These are phyloP conservation scores for Solanum aculeatissimum DNA, from an alignment of 305 asterid species.

Conservation along the genomic window DNA sequence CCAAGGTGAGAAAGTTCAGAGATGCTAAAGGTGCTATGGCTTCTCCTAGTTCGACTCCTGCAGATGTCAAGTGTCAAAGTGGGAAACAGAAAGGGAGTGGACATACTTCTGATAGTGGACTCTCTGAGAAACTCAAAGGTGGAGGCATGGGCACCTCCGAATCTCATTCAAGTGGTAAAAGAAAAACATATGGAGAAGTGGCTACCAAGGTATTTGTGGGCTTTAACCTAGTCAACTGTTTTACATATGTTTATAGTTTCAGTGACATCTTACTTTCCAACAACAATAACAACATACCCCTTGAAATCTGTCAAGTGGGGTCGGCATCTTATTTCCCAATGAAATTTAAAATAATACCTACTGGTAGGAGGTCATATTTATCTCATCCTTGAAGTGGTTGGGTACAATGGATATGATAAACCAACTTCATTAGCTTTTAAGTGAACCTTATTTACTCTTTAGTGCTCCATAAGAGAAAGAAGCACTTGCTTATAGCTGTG, in stretches of 20 bases:
- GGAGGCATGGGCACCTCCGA: slow-evolving; percentile 13
- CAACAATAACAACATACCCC: neutral
- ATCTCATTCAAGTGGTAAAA: slow-evolving; percentile 34
- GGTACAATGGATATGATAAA: neutral
- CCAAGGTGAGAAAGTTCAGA: slow-evolving; percentile 37
- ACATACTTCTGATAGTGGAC: slow-evolving; percentile 9
- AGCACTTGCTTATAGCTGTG: neutral
- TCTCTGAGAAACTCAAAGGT: slow-evolving; percentile 10
- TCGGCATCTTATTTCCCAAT: neutral
- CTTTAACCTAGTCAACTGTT: neutral
- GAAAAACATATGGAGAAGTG: slow-evolving; percentile 44
- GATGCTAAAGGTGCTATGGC: slow-evolving; percentile 17
- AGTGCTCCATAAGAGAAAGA: neutral
- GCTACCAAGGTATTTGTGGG: slow-evolving; percentile 45
- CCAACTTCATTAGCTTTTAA: neutral
- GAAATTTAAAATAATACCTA: neutral
- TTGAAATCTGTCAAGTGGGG: neutral
- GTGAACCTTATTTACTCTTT: neutral
- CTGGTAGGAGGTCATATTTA: neutral
- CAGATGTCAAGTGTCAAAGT: slow-evolving; percentile 13
- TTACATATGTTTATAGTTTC: neutral
- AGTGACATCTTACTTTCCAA: neutral
- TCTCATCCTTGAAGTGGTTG: neutral
- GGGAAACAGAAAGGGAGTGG: slow-evolving; percentile 16
- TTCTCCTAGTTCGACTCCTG: slow-evolving; percentile 18